These are phyloP conservation scores for Alternaria gansuensis DNA, from an alignment of 2,329 filamentous ascomycete species.

Conservation along the genomic window DNA sequence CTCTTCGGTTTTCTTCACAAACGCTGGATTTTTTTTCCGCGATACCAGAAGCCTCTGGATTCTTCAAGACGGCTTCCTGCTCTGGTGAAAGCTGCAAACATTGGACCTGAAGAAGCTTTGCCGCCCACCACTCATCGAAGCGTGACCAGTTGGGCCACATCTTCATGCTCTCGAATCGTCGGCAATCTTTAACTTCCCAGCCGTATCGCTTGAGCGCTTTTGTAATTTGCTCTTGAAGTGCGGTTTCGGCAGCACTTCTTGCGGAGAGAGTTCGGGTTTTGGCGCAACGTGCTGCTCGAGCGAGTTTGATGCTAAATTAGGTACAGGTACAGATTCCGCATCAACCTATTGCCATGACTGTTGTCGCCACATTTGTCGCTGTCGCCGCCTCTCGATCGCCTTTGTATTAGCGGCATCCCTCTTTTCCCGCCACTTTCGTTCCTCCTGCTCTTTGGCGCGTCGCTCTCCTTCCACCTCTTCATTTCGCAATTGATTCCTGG, in stretches of 20 bases:
- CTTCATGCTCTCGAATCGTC: not conserved
- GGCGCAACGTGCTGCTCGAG: rapidly evolving
- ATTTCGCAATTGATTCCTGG: rapidly evolving
- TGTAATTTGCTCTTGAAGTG: not conserved
- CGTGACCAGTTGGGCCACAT: not conserved
- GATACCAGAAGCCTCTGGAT: not conserved
- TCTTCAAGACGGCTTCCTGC: not conserved
- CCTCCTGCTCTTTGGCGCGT: not conserved
- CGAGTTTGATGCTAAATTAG: not conserved
- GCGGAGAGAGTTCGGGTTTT: not conserved
- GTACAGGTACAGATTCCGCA: rapidly evolving
- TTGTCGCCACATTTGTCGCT: not conserved
- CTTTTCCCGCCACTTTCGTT: not conserved
- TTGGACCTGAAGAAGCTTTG: not conserved
- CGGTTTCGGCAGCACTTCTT: not conserved
- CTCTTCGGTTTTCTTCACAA: not conserved
- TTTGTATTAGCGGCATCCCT: not conserved
- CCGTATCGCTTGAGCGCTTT: not conserved
- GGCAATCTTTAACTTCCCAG: not conserved
- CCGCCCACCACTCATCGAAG: not conserved
- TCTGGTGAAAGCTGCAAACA: not conserved
- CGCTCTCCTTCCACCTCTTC: not conserved
- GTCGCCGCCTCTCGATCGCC: not conserved
- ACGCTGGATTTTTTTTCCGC: not conserved
- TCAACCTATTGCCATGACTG: not conserved